Percentiles rank a stretch among this genome's conserved stretches.
phyloP scores from a whole-genome alignment of 2,329 filamentous ascomycete genomes.

The Trichoderma pleuroti region DNA sequence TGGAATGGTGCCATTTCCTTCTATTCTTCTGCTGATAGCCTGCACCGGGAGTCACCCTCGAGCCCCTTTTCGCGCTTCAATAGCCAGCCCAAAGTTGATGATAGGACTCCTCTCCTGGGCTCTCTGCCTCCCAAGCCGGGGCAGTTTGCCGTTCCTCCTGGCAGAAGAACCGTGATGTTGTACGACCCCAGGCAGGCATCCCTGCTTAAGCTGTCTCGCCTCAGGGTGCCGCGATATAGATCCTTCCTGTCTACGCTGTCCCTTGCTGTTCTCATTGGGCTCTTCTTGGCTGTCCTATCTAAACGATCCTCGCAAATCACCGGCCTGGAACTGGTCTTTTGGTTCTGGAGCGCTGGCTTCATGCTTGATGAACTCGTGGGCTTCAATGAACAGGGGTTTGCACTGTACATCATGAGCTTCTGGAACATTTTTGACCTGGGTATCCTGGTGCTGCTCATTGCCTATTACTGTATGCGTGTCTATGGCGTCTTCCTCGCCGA shows the following conservation, averaged over 20 bases:
- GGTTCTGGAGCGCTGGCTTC: constrained; percentile 96
- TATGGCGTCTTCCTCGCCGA: constrained; percentile 84
- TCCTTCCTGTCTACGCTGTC: constrained; percentile 87
- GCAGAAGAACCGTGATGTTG: constrained; percentile 73
- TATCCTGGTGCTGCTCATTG: constrained; percentile 77
- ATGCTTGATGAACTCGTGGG: constrained; percentile 96
- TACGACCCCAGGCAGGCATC: constrained; percentile 91
- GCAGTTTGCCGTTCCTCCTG: constrained; percentile 38
- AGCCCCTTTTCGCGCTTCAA: constrained; percentile 25
- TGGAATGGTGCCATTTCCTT: constrained; percentile 97
- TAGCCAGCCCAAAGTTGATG: constrained; percentile 37
- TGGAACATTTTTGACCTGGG: constrained; percentile 96
- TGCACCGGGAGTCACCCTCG: constrained; percentile 60
- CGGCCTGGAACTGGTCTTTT: constrained; percentile 81
- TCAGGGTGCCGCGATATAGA: constrained; percentile 87
- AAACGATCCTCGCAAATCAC: constrained; percentile 78
- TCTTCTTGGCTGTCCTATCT: constrained; percentile 79
- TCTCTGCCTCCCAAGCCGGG: constrained; percentile 32
- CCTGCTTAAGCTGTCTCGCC: constrained; percentile 82
- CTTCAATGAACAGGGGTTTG: constrained; percentile 95
- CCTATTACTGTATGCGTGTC: constrained; percentile 85
- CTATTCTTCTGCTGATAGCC: constrained; percentile 78
- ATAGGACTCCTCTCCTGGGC: constrained; percentile 51
- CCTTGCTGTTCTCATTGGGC: constrained; percentile 75
- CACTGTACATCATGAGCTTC: constrained; percentile 94